Percentiles rank a stretch among this genome's conserved stretches.
phyloP scores from a whole-genome alignment of 164 flowering plant genomes.

The Piper betle region DNA sequence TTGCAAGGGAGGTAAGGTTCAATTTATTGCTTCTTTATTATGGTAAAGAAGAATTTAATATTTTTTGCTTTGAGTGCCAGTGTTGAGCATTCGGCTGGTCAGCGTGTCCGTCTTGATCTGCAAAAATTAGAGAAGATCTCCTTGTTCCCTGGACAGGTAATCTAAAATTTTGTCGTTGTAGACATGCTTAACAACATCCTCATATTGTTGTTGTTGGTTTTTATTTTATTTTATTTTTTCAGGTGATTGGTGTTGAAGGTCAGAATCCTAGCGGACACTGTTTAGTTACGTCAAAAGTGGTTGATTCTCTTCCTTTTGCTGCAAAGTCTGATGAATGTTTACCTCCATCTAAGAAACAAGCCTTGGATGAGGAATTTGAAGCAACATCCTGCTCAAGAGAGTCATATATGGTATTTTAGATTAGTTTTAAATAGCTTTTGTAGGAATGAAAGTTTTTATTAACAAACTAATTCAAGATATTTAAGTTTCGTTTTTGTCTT shows the following conservation, averaged over 20 bases:
- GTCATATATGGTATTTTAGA: conserved; percentile 49
- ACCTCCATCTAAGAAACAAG: conserved; percentile 71
- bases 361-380: conserved; percentile 34
- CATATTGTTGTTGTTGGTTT: neutral
- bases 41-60: neutral
- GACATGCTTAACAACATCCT: neutral
- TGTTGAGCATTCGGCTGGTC: conserved; percentile 92
- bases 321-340: conserved; percentile 19
- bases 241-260: conserved; percentile 90
- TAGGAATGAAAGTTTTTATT: too few relatives aligned
- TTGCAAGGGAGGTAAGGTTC: conserved; percentile 73
- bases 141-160: conserved; percentile 94
- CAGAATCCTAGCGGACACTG: conserved; percentile 96
- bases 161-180: neutral
- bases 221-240: conserved; percentile 3
- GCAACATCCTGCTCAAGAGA: conserved; percentile 12
- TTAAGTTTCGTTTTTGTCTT: neutral
- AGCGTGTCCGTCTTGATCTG: conserved; percentile 78
- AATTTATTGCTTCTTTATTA: neutral
- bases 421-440: too few relatives aligned
- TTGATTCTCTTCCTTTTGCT: conserved; percentile 50
- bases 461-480: neutral
- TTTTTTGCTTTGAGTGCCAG: conserved; percentile 25
- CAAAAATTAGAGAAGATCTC: conserved; percentile 61
- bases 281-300: conserved; percentile 63